Conservation (phyloP, 768 basidiomycete species). For the Lactarius sp. region DNA sequence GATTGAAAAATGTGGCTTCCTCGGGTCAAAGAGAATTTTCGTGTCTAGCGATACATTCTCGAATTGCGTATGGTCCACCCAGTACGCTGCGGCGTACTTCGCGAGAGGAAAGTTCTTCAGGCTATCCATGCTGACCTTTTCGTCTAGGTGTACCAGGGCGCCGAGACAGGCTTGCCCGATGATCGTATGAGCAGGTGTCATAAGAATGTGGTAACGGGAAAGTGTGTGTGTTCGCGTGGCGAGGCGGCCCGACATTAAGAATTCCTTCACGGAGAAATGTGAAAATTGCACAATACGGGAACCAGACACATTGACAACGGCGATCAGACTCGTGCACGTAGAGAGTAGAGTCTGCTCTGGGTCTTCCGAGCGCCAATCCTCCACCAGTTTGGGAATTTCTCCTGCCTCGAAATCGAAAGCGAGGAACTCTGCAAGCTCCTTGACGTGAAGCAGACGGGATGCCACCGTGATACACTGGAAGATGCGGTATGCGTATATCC, state of each 20-base stretch:
- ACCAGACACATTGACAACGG: too few species aligned
- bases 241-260: background rate
- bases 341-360: background rate
- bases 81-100: background rate
- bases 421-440: background rate
- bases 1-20: background rate
- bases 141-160: background rate
- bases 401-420: background rate
- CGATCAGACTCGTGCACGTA: background rate
- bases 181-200: background rate
- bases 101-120: background rate
- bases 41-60: background rate
- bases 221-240: background rate
- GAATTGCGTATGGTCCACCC: background rate
- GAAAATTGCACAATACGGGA: background rate
- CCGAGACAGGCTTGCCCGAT: background rate
- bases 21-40: background rate
- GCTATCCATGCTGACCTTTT: background rate
- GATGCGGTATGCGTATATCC: too few species aligned
- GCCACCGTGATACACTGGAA: too few species aligned
- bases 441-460: background rate
- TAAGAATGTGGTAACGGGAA: background rate
- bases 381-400: background rate
- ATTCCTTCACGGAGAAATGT: background rate
- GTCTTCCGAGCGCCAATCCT: background rate